These are phyloP conservation scores for Saprolegnia diclina DNA, from an alignment of 352 stramenopile species.

Conservation along the genomic window DNA sequence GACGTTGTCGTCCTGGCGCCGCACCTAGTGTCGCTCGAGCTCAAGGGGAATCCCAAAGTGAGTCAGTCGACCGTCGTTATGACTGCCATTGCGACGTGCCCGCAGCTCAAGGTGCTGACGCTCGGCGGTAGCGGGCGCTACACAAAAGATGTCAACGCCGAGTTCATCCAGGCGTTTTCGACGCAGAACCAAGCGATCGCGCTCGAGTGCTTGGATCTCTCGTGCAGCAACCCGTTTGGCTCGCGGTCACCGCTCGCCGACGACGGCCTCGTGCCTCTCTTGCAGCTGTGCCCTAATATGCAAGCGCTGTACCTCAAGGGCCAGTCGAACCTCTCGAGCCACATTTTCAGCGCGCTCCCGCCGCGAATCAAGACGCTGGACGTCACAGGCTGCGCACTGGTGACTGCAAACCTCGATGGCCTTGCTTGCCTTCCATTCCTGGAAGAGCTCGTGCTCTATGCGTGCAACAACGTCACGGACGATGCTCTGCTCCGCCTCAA, in stretches of 20 bases:
- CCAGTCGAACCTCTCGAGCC: conserved; percentile 21
- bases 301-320: conserved; percentile 20
- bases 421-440: not conserved
- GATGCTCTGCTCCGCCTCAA: not conserved
- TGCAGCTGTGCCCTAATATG: not conserved
- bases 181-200: not conserved
- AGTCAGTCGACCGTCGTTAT: not conserved
- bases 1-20: not conserved
- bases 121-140: conserved; percentile 24
- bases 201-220: conserved; percentile 20
- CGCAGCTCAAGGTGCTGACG: not conserved
- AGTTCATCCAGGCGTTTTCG: conserved; percentile 3
- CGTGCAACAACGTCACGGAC: conserved; percentile 15
- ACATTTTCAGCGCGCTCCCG: conserved; percentile 1
- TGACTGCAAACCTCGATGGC: conserved; percentile 4
- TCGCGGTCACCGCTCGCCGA: conserved; percentile 21
- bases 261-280: conserved; percentile 16
- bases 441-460: conserved; percentile 17
- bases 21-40: not conserved
- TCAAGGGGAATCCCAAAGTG: conserved; percentile 20
- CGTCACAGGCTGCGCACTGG: conserved; percentile 13
- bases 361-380: conserved; percentile 1
- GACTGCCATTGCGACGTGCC: not conserved
- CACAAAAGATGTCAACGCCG: conserved; percentile 16
- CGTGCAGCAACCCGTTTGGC: conserved; percentile 28